These are phyloP conservation scores for Berkeleyomyces basicola DNA, from an alignment of 2,329 filamentous ascomycete species.

Conservation along the genomic window DNA sequence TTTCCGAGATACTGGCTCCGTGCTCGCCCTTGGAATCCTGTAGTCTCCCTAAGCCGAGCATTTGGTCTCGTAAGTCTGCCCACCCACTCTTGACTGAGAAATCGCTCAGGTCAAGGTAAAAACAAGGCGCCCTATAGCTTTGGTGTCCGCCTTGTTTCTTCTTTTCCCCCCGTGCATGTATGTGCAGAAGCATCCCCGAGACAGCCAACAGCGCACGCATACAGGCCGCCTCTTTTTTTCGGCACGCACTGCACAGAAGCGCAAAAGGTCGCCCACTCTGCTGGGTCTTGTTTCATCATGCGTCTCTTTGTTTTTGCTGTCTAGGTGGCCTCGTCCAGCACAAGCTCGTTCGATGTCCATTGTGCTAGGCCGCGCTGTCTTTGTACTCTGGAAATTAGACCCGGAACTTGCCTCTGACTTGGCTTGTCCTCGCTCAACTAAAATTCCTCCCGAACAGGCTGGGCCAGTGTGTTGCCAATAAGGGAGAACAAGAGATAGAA, in stretches of 20 bases:
- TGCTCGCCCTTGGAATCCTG: conserved; percentile 1
- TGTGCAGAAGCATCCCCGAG: not conserved
- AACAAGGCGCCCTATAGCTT: not conserved
- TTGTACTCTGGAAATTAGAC: not conserved
- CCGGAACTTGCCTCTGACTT: not conserved
- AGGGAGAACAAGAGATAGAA: not conserved
- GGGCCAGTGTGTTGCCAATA: not conserved
- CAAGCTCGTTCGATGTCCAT: not conserved
- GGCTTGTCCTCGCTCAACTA: not conserved
- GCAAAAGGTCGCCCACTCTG: not conserved
- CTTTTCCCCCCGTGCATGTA: not conserved
- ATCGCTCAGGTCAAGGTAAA: not conserved
- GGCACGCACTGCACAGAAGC: not conserved
- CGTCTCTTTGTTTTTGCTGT: not conserved
- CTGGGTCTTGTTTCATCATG: not conserved
- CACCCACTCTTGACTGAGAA: not conserved
- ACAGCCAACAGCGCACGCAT: not conserved
- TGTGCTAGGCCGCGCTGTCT: not conserved
- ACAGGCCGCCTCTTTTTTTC: not conserved
- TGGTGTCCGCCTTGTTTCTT: not conserved
- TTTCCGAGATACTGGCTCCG: not conserved
- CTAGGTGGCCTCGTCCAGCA: not conserved
- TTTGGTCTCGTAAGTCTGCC: not conserved
- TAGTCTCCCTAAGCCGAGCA: not conserved
- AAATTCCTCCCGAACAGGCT: not conserved